Conservation (phyloP, 179 eudicot genomes). For the Vitellaria paradoxa region DNA sequence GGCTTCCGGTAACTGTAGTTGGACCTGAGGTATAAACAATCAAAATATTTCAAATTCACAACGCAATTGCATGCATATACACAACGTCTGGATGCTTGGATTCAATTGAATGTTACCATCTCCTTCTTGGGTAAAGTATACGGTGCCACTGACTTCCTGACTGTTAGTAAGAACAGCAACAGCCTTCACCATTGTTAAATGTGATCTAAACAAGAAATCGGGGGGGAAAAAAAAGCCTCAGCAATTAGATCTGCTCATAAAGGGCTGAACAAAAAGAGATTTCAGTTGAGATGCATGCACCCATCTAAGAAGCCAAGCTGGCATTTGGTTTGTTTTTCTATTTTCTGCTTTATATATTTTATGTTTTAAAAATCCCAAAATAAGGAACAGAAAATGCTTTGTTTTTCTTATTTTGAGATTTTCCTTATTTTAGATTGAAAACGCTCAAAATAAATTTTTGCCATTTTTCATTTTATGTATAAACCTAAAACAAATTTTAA, state of each 20-base stretch:
- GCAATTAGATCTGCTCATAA: neutral
- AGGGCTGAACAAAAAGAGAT: neutral
- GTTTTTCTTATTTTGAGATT: too few species aligned
- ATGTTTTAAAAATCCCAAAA: too few species aligned
- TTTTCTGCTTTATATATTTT: too few species aligned
- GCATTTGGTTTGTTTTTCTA: too few species aligned
- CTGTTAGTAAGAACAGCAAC: slow-evolving; percentile 78
- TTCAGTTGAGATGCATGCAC: neutral
- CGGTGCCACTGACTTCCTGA: slow-evolving; percentile 78
- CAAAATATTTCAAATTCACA: neutral
- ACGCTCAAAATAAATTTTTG: too few species aligned
- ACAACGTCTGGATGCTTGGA: neutral
- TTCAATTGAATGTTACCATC: slow-evolving; percentile 45
- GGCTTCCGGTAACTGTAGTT: slow-evolving; percentile 76
- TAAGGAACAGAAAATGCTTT: too few species aligned
- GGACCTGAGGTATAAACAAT: slow-evolving; percentile 46
- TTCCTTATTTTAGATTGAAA: too few species aligned
- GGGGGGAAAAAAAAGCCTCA: neutral
- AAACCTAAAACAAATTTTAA: too few species aligned
- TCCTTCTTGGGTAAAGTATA: slow-evolving; percentile 81
- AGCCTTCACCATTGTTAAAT: slow-evolving; percentile 78
- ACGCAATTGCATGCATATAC: neutral
- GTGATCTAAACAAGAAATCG: slow-evolving; percentile 50
- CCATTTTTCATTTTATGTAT: too few species aligned
- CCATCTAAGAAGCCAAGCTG: neutral